Conservation (phyloP, 371 early-diverging fungal genomes). For the Apophysomyces elegans region DNA sequence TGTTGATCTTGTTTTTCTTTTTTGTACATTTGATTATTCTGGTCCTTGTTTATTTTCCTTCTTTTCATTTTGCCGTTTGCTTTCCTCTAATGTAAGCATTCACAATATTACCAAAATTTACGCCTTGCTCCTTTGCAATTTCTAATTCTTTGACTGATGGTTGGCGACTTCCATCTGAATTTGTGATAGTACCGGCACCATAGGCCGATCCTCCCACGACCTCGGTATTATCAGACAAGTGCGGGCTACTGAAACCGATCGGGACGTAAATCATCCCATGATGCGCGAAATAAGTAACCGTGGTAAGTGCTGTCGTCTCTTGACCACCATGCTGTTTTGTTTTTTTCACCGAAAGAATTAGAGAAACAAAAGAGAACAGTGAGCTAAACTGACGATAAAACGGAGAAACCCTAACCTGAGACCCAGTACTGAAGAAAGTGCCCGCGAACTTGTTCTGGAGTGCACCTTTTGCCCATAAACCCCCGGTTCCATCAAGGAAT, state of each 20-base stretch:
- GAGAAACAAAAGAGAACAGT: too few species aligned
- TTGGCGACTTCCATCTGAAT: constrained; percentile 59
- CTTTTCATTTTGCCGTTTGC: neutral
- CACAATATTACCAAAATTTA: constrained; percentile 56
- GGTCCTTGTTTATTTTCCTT: neutral
- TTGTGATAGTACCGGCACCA: constrained; percentile 26
- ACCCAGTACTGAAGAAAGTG: constrained; percentile 69
- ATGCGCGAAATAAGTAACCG: constrained; percentile 68
- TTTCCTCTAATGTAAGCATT: constrained; percentile 22
- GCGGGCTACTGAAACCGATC: constrained; percentile 50
- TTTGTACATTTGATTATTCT: too few species aligned
- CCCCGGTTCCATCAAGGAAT: constrained; percentile 71
- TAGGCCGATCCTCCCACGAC: constrained; percentile 61
- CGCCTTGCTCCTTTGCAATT: constrained; percentile 63
- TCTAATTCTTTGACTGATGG: constrained; percentile 63
- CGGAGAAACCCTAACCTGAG: constrained; percentile 25
- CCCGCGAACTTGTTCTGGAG: constrained; percentile 60
- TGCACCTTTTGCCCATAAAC: constrained; percentile 61
- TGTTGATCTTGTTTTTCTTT: too few species aligned
- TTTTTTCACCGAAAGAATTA: neutral
- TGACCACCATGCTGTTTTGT: constrained; percentile 54
- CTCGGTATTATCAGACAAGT: constrained; percentile 25
- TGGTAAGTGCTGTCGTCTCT: constrained; percentile 66
- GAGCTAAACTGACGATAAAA: too few species aligned
- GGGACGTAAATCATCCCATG: constrained; percentile 79